Evolutionary conservation across 2,329 filamentous ascomycete genomes (phyloP), one percentile per base, ranked within the genome.

Genomic region (Diaporthe longicolla): DNA sequence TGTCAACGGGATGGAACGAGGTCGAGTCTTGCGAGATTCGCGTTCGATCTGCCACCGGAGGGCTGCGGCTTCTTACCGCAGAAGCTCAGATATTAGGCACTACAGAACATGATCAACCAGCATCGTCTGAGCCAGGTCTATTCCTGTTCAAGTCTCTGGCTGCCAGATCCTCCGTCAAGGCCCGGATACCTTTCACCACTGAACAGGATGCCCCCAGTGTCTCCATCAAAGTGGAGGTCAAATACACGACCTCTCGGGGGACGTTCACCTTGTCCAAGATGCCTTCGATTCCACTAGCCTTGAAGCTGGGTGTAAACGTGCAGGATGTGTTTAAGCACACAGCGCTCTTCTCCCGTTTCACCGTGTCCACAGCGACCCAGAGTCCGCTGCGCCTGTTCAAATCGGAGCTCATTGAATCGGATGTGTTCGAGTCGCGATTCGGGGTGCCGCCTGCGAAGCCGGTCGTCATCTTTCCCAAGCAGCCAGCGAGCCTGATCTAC

Each of bases 251-350:
- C 0, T 86, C 90, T 0, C 84, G 89, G 3, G 93, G 92, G 3
- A 86, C 85, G 10, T 94, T 94, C 76, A 86, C 88, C 71, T 93
- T 92, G 80, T 88, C 90, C 21, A 89, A 89, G 21, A 87, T 88
- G 10, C 89, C 90, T 26, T 89, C 87, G 4, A 87, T 97, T 26
- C 89, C 92, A 3, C 93, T 97, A 1, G 89, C 93, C 1, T 86
- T 99, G 6, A 94, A 95, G 0, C 87, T 99, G 4, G 95, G 96
- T 4, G 97, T 99, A 76, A 98, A 98, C 77, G 97, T 99, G 8
- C 95, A 98, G 79, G 97, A 99, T 78, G 91, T 97, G 37, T 98
- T 98, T 86, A 97, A 98, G 81, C 91, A 94, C 76, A 85, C 91
- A 10, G 88, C 91, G 0, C 87, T 98, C 0, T 97, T 97, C 80